Evolutionary conservation across 768 basidiomycete species (phyloP), one percentile per base, ranked within the genome.

Genomic region (Serendipita vermifera): DNA sequence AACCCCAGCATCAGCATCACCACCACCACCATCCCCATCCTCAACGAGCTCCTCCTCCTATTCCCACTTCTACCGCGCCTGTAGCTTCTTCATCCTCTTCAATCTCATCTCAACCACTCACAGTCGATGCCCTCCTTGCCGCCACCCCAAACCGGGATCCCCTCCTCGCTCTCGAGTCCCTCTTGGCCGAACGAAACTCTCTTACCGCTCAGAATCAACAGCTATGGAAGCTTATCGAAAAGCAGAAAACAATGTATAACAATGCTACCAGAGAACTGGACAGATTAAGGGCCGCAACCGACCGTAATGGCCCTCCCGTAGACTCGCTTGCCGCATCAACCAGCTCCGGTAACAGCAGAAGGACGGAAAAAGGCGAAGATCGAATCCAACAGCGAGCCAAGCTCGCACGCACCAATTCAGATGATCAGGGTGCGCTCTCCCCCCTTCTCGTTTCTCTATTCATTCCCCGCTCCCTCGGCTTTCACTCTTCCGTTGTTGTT

Each of bases 201-300:
- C 78, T 92, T 51, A 79, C 84, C 9, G 69, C 80, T 3, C 91
- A 94, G 72, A 94, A 94, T 66, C 72, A 82, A 14, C 89, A 93
- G 70, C 79, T 94, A 20, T 94, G 92, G 92, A 93, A 92, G 68
- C 77, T 93, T 60, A 83, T 94, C 65, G 89, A 93, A 75, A 93
- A 91, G 67, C 88, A 92, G 67, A 78, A 88, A 56, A 69, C 79
- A 20, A 86, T 82, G n/a, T 87, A 87, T 65, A 80, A 77, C 58
- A 81, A 85, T 57, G 78, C 88, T 56, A 72, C 85, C 66, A 87
- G 87, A 70, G 89, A 94, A 62, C 75, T 89, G 39, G 90, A 93
- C 9, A 17, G 46, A 26, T 29, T 51, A 1, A 20, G 29, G 29
- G 46, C 46, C 31, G n/a, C 27, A 7, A 29, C 31, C 9, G 35